Conservation (phyloP, 2,329 filamentous ascomycete species). For the Epichloe glyceriae region DNA sequence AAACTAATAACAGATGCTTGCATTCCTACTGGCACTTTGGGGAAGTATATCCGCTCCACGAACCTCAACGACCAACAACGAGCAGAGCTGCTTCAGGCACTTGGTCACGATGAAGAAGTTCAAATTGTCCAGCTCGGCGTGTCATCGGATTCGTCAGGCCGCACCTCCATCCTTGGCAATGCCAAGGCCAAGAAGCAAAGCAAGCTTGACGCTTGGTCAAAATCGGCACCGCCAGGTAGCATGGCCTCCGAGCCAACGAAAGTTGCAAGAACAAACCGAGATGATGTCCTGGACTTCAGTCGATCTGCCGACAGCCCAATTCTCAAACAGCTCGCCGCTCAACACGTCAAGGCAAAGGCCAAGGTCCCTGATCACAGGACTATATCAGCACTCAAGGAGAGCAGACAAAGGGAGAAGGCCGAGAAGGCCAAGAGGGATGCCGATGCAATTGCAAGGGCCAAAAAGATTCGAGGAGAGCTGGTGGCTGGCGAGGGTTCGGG, state of each 20-base stretch:
- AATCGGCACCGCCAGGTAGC: slow-evolving; percentile 26
- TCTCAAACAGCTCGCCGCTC: slow-evolving; percentile 33
- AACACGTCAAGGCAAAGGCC: slow-evolving; percentile 16
- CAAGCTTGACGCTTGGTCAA: slow-evolving; percentile 49
- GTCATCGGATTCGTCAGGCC: slow-evolving; percentile 12
- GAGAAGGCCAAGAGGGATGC: slow-evolving; percentile 62
- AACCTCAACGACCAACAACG: slow-evolving; percentile 74
- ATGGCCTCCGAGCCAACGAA: slow-evolving; percentile 13
- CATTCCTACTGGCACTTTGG: slow-evolving; percentile 38
- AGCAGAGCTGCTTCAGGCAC: slow-evolving; percentile 59
- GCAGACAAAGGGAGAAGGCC: slow-evolving; percentile 61
- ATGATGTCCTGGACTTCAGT: slow-evolving; percentile 33
- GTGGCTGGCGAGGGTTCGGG: slow-evolving; percentile 63
- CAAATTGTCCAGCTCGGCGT: slow-evolving; percentile 31
- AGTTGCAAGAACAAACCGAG: slow-evolving; percentile 26
- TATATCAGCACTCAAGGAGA: slow-evolving; percentile 46
- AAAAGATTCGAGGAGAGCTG: slow-evolving; percentile 27
- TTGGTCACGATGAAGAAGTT: slow-evolving; percentile 45
- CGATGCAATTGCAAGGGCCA: slow-evolving; percentile 57
- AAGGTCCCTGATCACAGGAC: slow-evolving; percentile 24
- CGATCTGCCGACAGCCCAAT: slow-evolving; percentile 34
- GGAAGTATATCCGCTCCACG: slow-evolving; percentile 52
- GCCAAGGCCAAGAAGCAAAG: slow-evolving; percentile 41
- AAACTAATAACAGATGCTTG: slow-evolving; percentile 55
- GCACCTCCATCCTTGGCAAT: slow-evolving; percentile 13